phyloP scores from a whole-genome alignment of 2,329 filamentous ascomycete genomes.

The Colletotrichum australisinense region DNA sequence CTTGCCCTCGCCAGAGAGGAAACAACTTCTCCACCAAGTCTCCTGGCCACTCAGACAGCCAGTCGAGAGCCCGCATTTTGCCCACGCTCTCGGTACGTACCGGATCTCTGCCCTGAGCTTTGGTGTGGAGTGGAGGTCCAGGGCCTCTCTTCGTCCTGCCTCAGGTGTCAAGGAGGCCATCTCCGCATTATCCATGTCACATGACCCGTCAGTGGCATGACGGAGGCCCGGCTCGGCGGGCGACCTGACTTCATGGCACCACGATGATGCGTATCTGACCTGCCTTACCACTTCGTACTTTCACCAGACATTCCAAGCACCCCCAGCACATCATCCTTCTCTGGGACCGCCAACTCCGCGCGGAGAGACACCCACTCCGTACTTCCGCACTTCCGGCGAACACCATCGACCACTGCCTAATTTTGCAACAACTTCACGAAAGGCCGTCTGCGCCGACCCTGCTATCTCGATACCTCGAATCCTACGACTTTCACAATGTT shows the following conservation, averaged over 20 bases:
- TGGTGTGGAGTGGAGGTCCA: neutral
- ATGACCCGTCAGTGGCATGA: slow-evolving; percentile 28
- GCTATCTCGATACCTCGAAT: neutral
- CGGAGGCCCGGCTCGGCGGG: neutral
- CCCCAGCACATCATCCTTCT: neutral
- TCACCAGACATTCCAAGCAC: neutral
- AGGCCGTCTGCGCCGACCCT: neutral
- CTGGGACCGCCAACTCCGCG: neutral
- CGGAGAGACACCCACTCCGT: neutral
- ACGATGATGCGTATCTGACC: slow-evolving; percentile 14
- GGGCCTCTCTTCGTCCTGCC: neutral
- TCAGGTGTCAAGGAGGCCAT: neutral
- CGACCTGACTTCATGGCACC: slow-evolving; percentile 12
- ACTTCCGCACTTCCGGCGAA: neutral
- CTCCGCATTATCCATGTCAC: slow-evolving; percentile 17
- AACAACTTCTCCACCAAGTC: neutral
- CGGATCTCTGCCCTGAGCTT: neutral
- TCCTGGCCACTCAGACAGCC: neutral
- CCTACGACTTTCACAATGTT: slow-evolving; percentile 42
- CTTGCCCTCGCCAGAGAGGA: neutral
- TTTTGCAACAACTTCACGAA: neutral
- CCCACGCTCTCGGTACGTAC: slow-evolving; percentile 3
- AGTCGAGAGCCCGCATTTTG: neutral
- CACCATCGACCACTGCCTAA: neutral
- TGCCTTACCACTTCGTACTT: neutral